Evolutionary conservation across 2,329 filamentous ascomycete species (phyloP).

Genomic region (Trichoderma breve): DNA sequence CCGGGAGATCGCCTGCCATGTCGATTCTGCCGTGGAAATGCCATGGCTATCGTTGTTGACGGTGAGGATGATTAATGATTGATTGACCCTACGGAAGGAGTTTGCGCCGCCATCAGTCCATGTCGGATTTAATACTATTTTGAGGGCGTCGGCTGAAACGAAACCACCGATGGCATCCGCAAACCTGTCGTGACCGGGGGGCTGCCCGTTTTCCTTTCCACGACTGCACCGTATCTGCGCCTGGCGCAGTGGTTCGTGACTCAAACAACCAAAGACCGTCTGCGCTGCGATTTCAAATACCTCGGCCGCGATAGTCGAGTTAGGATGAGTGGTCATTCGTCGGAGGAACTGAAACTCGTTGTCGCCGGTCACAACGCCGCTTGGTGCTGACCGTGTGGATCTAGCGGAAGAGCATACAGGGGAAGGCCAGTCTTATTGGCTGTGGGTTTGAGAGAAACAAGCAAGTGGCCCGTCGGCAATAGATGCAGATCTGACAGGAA

Average conservation of each 20-base stretch:
- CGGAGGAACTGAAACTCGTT: constrained; percentile 12
- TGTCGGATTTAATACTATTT: not conserved
- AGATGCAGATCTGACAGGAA: constrained; percentile 19
- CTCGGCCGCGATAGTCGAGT: not conserved
- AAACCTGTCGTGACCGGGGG: not conserved
- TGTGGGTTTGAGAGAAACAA: not conserved
- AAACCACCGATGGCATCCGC: not conserved
- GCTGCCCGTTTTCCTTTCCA: not conserved
- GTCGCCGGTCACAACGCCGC: constrained; percentile 1
- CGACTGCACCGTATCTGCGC: not conserved
- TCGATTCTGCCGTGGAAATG: not conserved
- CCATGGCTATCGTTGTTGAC: not conserved
- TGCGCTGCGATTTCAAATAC: not conserved
- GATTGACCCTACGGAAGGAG: not conserved
- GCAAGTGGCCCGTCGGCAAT: constrained; percentile 7
- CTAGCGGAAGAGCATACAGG: not conserved
- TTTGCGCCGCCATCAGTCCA: not conserved
- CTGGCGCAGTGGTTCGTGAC: not conserved
- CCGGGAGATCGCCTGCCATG: not conserved
- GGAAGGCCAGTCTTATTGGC: not conserved
- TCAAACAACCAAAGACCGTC: not conserved
- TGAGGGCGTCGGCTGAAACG: not conserved
- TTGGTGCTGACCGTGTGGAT: constrained; percentile 5
- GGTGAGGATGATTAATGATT: not conserved
- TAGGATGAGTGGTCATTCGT: not conserved